phyloP scores from a whole-genome alignment of 2,329 filamentous ascomycete genomes.

The Leptodontidium sp. region DNA sequence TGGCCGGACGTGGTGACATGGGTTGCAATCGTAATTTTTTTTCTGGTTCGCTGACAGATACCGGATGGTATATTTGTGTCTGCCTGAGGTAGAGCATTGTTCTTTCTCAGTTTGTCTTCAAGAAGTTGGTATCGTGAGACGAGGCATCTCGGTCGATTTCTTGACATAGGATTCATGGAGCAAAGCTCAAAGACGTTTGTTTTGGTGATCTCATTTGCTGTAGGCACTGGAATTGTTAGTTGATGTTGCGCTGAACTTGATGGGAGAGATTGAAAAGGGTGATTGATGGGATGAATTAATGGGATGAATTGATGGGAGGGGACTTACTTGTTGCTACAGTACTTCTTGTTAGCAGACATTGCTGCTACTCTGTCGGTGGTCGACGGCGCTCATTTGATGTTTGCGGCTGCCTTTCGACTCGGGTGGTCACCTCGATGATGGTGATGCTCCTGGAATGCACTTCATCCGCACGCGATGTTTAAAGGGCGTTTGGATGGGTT shows the following conservation, averaged over 20 bases:
- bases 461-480: too few species aligned
- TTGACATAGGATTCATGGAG: slow-evolving; percentile 10
- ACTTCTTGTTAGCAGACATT: background rate
- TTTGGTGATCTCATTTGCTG: background rate
- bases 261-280: too few species aligned
- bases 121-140: background rate
- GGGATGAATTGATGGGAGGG: too few species aligned
- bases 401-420: slow-evolving; percentile 6
- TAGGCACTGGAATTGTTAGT: too few species aligned
- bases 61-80: background rate
- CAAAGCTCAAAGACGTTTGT: slow-evolving; percentile 10
- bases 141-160: background rate
- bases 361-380: background rate
- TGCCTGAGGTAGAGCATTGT: background rate
- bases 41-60: background rate
- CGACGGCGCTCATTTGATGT: slow-evolving; percentile 5
- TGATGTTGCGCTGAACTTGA: too few species aligned
- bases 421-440: background rate
- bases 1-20: slow-evolving; percentile 7
- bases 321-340: too few species aligned
- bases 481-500: too few species aligned
- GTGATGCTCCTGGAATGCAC: background rate
- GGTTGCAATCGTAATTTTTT: background rate
- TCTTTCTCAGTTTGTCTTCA: slow-evolving; percentile 7
- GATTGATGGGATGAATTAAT: too few species aligned